Base-by-base conservation (phyloP, 768 basidiomycete genomes). In the Saitozyma sp. region DNA sequence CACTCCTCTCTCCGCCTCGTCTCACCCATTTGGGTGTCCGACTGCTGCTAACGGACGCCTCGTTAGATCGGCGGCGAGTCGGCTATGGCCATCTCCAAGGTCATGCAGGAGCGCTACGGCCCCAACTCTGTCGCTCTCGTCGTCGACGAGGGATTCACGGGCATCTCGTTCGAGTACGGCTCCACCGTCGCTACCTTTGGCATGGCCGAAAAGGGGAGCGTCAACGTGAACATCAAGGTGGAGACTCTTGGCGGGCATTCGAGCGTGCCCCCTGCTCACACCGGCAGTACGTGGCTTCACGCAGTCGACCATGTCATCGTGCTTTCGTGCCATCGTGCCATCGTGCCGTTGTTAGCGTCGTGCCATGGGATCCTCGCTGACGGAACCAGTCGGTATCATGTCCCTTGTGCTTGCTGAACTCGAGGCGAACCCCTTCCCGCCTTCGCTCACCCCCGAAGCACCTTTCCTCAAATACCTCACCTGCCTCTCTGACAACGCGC, bases 141-240 rank as follows among this genome's bases (percentile, higher is more conserved):
- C 50, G 83, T 97, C 41, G 94, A 97, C 72, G 94, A 97, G 82
- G 92, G 93, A 41, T 85, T 90, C 87, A 76, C 70, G 81, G 80
- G 80, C 3, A 69, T 81, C 11, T 72, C 76, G 19, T 20, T 68
- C 3, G 65, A 71, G 8, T 78, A 71, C 61, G 79, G 79, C n/a
- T 48, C 59, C 0, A 59, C 58, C 0, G 69, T 82, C 48, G 79
- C 78, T 0, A 62, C 65, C 41, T 64, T 81, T 17, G 80, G 79
- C 0, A 74, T 79, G 68, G 80, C 78, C 1, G 81, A 81, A 64
- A 82, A 82, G 67, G 79, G 79, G 2, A 52, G 67, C 16, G 54
- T 73, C 14, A 74, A 74, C 62, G 63, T 79, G 16, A 54, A 63
- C 17, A 53, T 80, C 54, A 70, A 59, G 39, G 74, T 79, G 8